Evolutionary conservation across 108 stramenopile genomes (phyloP).

Genomic region (Nitzschia sp.): DNA sequence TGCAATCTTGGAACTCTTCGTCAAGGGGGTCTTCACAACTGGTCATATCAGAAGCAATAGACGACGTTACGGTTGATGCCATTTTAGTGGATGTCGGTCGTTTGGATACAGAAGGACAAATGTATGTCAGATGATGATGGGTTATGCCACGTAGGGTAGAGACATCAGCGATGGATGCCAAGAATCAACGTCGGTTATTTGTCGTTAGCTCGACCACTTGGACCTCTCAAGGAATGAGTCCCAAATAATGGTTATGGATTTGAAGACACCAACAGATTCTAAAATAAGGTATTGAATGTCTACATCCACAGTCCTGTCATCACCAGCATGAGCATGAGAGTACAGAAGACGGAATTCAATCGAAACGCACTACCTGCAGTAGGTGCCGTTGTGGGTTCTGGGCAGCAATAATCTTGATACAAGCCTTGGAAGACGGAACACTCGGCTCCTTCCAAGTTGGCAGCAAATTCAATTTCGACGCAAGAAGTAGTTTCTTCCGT

Average conservation of each 20-base stretch:
- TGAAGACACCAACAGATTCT: too few species aligned
- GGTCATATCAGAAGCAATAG: neutral
- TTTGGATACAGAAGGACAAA: too few species aligned
- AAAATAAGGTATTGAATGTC: too few species aligned
- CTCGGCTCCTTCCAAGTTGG: conserved; percentile 9
- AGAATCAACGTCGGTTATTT: too few species aligned
- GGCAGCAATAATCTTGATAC: neutral
- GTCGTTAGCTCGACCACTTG: too few species aligned
- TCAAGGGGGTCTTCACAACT: neutral
- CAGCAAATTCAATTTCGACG: conserved; percentile 20
- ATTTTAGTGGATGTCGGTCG: neutral
- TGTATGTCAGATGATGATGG: too few species aligned
- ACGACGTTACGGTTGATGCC: neutral
- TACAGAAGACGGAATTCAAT: neutral
- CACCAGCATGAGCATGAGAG: too few species aligned
- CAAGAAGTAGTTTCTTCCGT: conserved; percentile 1
- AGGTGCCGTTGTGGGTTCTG: neutral
- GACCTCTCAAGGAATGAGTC: too few species aligned
- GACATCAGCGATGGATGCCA: too few species aligned
- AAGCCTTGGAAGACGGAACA: neutral
- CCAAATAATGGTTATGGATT: too few species aligned
- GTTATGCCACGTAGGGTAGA: too few species aligned
- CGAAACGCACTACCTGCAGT: neutral
- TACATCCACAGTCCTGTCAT: too few species aligned
- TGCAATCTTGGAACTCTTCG: neutral